phyloP scores from a whole-genome alignment of 169 alveolate genomes.

The Theileria annulata region DNA sequence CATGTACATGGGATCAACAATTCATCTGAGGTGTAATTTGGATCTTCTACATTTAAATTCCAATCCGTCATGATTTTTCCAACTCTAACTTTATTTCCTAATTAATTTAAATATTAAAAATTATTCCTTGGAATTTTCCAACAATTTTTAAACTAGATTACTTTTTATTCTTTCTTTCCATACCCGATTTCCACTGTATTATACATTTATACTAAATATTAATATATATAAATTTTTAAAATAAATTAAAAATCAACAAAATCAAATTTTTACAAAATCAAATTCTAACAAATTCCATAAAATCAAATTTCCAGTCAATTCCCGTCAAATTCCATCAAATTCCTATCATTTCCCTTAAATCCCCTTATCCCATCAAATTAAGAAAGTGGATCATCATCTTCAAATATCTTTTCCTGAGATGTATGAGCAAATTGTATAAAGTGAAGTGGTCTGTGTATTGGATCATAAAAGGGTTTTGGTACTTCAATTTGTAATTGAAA shows the following conservation, averaged over 20 bases:
- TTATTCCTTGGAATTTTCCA: no score
- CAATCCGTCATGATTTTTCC: constrained; percentile 3
- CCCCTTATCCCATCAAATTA: no score
- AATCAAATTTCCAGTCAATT: no score
- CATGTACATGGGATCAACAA: constrained; percentile 5
- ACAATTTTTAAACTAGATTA: background rate
- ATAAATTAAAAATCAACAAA: no score
- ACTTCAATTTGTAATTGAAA: constrained; percentile 89
- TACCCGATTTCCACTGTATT: background rate
- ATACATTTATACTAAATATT: no score
- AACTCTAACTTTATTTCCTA: background rate
- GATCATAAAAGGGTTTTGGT: constrained; percentile 97
- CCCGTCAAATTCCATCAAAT: no score
- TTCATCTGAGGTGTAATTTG: background rate
- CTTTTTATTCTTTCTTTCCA: background rate
- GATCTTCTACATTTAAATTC: background rate
- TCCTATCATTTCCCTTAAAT: no score
- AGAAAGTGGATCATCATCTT: constrained; percentile 43
- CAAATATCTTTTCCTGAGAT: constrained; percentile 31
- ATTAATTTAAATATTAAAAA: no score
- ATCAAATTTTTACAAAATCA: no score
- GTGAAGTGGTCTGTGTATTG: constrained; percentile 94
- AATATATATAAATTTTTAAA: no score
- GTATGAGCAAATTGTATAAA: constrained; percentile 85
- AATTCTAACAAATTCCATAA: no score